Percentiles rank a stretch among this genome's conserved stretches.
These are phyloP conservation scores for Carex parvula DNA, from an alignment of 176 grass and related monocot genomes.

Conservation along the genomic window DNA sequence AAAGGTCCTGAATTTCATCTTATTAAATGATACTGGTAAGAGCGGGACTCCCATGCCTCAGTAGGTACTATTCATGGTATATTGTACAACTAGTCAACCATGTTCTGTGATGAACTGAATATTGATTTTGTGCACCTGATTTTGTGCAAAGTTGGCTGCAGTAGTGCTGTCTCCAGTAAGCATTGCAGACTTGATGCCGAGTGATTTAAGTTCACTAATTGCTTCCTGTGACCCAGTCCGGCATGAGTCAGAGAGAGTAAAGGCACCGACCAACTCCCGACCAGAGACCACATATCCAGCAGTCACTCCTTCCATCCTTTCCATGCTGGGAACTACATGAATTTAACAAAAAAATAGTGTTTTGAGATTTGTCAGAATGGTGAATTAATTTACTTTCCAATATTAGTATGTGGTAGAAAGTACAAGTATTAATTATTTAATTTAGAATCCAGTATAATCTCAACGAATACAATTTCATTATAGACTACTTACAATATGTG, in stretches of 20 bases:
- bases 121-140: constrained; percentile 26
- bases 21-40: neutral
- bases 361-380: neutral
- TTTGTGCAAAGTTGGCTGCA: constrained; percentile 42
- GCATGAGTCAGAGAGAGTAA: constrained; percentile 51
- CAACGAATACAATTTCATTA: too few relatives aligned
- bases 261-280: constrained; percentile 18
- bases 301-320: constrained; percentile 29
- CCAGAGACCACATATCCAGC: constrained; percentile 54
- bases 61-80: neutral
- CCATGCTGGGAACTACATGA: constrained; percentile 10
- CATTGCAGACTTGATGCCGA: constrained; percentile 60
- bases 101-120: neutral
- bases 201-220: constrained; percentile 44
- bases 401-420: too few relatives aligned
- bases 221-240: constrained; percentile 42
- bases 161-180: constrained; percentile 63
- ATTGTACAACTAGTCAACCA: neutral
- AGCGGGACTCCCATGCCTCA: neutral
- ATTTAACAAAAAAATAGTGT: neutral
- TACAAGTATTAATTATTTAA: too few relatives aligned
- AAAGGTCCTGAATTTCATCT: neutral
- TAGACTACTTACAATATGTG: neutral
- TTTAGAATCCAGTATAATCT: too few relatives aligned
- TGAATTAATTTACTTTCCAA: too few relatives aligned